Conservation (phyloP, 257 asterid genomes). For the Salvia hispanica region DNA sequence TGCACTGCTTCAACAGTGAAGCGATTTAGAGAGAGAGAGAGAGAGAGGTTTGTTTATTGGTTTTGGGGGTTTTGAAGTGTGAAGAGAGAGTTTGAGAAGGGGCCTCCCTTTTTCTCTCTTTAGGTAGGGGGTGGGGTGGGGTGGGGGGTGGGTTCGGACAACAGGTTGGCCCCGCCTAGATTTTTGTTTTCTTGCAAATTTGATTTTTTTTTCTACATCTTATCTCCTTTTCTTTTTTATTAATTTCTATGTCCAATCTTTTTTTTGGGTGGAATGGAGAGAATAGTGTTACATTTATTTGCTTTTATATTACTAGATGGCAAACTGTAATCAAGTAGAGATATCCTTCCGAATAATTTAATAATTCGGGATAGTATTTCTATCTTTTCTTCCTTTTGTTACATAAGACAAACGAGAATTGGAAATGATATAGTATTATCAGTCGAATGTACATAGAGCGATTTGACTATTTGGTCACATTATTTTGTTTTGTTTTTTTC, state of each 20-base stretch:
- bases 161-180: conserved; percentile 46
- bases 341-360: too few relatives aligned
- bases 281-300: background rate
- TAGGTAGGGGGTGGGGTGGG: conserved; percentile 5
- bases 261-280: background rate
- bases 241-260: background rate
- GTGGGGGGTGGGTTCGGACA: conserved; percentile 35
- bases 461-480: too few relatives aligned
- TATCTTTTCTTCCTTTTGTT: too few relatives aligned
- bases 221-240: conserved; percentile 28
- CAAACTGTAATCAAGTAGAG: background rate
- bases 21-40: conserved; percentile 29
- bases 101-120: conserved; percentile 6
- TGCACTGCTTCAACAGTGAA: background rate
- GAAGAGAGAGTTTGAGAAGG: conserved; percentile 40
- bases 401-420: background rate
- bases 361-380: too few relatives aligned
- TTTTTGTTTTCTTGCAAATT: conserved; percentile 42
- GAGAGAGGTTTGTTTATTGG: conserved; percentile 26
- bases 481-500: too few relatives aligned
- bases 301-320: background rate
- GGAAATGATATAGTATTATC: too few relatives aligned
- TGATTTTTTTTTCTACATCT: conserved; percentile 25
- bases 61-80: conserved; percentile 43
- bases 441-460: too few relatives aligned